These are phyloP conservation scores for Rhodosporidiobolus sp. DNA, from an alignment of 768 basidiomycete genomes.

Conservation along the genomic window DNA sequence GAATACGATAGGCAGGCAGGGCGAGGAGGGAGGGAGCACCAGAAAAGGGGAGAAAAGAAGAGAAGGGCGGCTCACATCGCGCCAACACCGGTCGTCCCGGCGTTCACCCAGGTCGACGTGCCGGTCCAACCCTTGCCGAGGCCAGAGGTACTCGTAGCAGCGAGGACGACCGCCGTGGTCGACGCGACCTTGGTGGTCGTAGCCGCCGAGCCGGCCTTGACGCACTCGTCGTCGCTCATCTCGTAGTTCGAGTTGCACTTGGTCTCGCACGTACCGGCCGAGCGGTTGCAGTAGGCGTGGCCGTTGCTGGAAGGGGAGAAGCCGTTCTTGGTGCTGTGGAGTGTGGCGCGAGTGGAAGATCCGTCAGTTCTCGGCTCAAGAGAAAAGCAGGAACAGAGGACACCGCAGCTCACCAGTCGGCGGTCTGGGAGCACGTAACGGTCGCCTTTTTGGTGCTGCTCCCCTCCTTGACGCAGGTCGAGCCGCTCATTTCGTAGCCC, in stretches of 20 bases:
- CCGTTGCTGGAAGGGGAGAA: not conserved
- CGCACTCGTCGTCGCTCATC: not conserved
- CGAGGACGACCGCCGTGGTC: not conserved
- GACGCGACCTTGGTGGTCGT: not conserved
- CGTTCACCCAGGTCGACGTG: not conserved
- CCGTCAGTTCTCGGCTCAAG: no score
- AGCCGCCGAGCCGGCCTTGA: not conserved
- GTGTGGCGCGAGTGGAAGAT: no score
- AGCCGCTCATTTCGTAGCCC: not conserved
- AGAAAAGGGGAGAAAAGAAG: not conserved
- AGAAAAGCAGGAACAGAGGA: no score
- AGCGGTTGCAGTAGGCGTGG: not conserved
- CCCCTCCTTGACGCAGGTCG: not conserved
- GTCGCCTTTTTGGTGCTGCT: not conserved
- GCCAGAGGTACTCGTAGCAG: not conserved
- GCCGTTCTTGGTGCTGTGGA: not conserved
- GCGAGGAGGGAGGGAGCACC: not conserved
- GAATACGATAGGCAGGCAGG: no score
- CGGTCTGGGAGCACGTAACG: not conserved
- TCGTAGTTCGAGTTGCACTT: not conserved
- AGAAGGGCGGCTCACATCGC: slow-evolving; percentile 14
- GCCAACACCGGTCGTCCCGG: slow-evolving; percentile 18
- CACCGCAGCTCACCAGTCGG: no score
- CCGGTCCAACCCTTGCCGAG: slow-evolving; percentile 10
- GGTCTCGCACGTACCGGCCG: not conserved